Evolutionary conservation across 2,329 filamentous ascomycete species (phyloP), one percentile per base, ranked within the genome.

Genomic region (Sporothrix sp.): DNA sequence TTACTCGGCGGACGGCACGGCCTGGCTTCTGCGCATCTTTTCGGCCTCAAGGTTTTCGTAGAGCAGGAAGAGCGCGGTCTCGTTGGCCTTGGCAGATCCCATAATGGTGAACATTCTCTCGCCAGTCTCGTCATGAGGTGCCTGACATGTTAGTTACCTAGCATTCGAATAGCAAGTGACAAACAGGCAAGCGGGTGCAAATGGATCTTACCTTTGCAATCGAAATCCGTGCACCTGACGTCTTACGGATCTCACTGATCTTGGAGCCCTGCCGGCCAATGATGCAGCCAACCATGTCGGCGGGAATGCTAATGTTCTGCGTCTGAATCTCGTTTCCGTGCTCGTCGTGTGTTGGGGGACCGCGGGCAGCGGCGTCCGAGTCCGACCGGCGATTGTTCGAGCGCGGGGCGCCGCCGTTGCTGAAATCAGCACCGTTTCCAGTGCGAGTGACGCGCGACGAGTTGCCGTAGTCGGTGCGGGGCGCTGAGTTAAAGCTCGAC

Each of bases 21-120:
- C 79, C 71, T 94, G 85, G 75, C 88, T 95, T 66, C 93, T 87
- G 62, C 93, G 88, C 82, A 94, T 94, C 80, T 98, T 98, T 75
- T 98, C 93, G 14, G 90, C 91, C 73, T 98, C 93, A 47, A 98
- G 81, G 70, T 98, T 98, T 76, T 98, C 93, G 67, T 98, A 98
- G 57, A 98, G 76, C 49, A 98, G 82, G 69, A 95, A 96, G 25
- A 98, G 76, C 4, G 93, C 93, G 60, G 89, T 91, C 71, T 98
- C 93, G 62, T 98, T 98, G 57, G 89, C 88, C 70, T 84, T 85
- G 54, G 87, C 84, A 54, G 87, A 94, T 59, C 93, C 93, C 79
- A 95, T 96, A 66, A 98, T 98, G 63, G 93, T 98, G 73, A 98
- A 98, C 93, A 98, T 98, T 62, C 93, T 84, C 77, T 98, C 93